Evolutionary conservation across 768 basidiomycete species (phyloP).

Genomic region (Calocybe gangraenosa): DNA sequence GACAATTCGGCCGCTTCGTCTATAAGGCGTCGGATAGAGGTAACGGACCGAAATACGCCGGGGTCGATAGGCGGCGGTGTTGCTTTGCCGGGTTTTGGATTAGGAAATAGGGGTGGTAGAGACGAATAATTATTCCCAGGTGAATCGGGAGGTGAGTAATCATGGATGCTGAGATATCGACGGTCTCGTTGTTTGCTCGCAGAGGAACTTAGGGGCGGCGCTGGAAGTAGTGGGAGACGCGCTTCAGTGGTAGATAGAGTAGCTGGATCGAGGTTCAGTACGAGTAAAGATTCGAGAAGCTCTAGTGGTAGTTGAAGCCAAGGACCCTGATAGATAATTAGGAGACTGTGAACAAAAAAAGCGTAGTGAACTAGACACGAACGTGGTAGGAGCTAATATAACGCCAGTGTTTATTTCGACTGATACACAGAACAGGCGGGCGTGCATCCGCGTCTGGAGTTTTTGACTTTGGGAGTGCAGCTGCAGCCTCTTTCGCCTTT

Average conservation of each 20-base stretch:
- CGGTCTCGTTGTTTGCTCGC: constrained; percentile 40
- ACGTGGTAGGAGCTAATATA: constrained; percentile 92
- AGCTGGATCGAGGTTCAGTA: constrained; percentile 73
- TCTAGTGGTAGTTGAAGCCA: constrained; percentile 90
- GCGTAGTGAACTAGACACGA: constrained; percentile 25
- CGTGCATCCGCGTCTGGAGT: constrained; percentile 39
- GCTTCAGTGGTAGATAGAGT: constrained; percentile 48
- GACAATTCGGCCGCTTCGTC: constrained; percentile 89
- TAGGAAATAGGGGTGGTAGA: constrained; percentile 42
- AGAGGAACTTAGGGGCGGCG: constrained; percentile 20
- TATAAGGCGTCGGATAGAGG: constrained; percentile 72
- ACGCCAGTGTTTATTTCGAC: constrained; percentile 91
- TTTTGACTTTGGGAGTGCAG: constrained; percentile 23
- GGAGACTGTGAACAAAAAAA: constrained; percentile 5
- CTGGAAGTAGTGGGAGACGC: constrained; percentile 31
- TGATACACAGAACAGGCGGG: constrained; percentile 75
- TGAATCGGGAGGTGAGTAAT: constrained; percentile 44
- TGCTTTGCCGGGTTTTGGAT: constrained; percentile 59
- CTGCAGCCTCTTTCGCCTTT: constrained; percentile 36
- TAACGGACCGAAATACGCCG: constrained; percentile 77
- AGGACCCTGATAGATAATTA: constrained; percentile 57
- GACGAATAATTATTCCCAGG: constrained; percentile 31
- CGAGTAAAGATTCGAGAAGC: constrained; percentile 75
- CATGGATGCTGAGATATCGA: constrained; percentile 36
- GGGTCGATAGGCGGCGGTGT: constrained; percentile 87